Base-by-base conservation (phyloP, 805 yeast species). In the Yarrowia sp. region DNA sequence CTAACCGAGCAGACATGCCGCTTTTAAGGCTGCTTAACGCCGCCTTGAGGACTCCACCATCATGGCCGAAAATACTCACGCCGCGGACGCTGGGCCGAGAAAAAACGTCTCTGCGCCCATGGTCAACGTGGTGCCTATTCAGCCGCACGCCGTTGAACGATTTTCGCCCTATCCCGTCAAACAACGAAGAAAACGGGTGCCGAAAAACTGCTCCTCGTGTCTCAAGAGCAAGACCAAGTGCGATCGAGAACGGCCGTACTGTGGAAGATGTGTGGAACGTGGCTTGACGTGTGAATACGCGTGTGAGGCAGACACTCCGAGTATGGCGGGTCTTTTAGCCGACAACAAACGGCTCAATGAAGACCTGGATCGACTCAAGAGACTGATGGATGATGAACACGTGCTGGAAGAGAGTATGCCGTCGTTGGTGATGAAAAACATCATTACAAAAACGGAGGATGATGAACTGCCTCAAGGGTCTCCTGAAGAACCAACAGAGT, bases 131-230 rank as follows among this genome's bases (percentile, higher is more conserved):
- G 61, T 55, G 31, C 61, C 61, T 8, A 55, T 55, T 38, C 61
- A 31, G 17, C 61, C 61, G 1, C 8, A 36, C 4, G 5, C 36
- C 13, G 13, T 10, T 8, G 47, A 55, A 9, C 61, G 61, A 2
- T 55, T 55, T 17, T 39, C 47, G 38, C 61, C 36, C 39, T 55
- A 58, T 14, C 64, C 64, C n/a, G 36, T 18, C 22, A 58, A 58
- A 33, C 39, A 58, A 28, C 41, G 64, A 1, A 18, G 64, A 8
- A 58, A 44, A 43, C 64, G 64, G 33, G 51, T 58, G 5, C 64
- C 64, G 35, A 58, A 58, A 43, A 58, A 58, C 51, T 58, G 64
- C 33, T 43, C 51, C 17, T 43, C 64, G 33, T 58, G 64, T 58
- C 64, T 58, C 32, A 58, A 58, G 43, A 43, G 51, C 35, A 58